These are phyloP conservation scores for Helenozyma baotianmanensis DNA, from an alignment of 805 yeast genomes.

Conservation along the genomic window DNA sequence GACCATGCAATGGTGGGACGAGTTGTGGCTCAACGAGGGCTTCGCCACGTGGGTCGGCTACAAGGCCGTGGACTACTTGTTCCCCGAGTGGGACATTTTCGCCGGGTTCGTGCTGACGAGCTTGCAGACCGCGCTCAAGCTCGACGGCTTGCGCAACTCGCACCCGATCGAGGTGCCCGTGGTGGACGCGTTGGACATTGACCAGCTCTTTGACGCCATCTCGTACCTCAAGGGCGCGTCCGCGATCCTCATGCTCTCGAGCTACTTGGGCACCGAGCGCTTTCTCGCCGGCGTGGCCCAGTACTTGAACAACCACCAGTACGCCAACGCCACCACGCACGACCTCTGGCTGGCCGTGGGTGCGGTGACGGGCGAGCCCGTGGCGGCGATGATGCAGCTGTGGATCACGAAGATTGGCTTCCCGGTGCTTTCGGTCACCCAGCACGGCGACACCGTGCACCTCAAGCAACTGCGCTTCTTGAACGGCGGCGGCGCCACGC, in stretches of 20 bases:
- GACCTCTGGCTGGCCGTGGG: conserved; percentile 70
- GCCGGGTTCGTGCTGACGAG: conserved; percentile 49
- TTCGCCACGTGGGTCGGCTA: conserved; percentile 86
- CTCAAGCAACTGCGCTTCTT: conserved; percentile 59
- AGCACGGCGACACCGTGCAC: conserved; percentile 28
- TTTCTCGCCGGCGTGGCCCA: conserved; percentile 71
- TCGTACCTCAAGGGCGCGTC: conserved; percentile 82
- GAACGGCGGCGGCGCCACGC: conserved; percentile 54
- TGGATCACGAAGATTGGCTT: conserved; percentile 76
- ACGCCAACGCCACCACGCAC: conserved; percentile 65
- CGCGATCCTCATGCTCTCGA: conserved; percentile 70
- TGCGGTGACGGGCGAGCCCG: conserved; percentile 59
- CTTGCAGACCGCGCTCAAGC: conserved; percentile 46
- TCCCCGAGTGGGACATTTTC: conserved; percentile 81
- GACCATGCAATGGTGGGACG: conserved; percentile 95
- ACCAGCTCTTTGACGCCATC: conserved; percentile 77
- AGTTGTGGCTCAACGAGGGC: conserved; percentile 85
- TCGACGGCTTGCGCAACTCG: conserved; percentile 57
- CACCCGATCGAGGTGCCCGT: conserved; percentile 85
- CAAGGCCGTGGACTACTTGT: conserved; percentile 61
- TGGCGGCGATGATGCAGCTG: conserved; percentile 53
- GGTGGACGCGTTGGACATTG: conserved; percentile 71
- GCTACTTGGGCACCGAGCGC: conserved; percentile 60
- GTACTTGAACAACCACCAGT: conserved; percentile 60
- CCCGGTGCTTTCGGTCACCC: conserved; percentile 56